These are phyloP conservation scores for Sarocladium strictum DNA, from an alignment of 2,329 filamentous ascomycete genomes.

Conservation along the genomic window DNA sequence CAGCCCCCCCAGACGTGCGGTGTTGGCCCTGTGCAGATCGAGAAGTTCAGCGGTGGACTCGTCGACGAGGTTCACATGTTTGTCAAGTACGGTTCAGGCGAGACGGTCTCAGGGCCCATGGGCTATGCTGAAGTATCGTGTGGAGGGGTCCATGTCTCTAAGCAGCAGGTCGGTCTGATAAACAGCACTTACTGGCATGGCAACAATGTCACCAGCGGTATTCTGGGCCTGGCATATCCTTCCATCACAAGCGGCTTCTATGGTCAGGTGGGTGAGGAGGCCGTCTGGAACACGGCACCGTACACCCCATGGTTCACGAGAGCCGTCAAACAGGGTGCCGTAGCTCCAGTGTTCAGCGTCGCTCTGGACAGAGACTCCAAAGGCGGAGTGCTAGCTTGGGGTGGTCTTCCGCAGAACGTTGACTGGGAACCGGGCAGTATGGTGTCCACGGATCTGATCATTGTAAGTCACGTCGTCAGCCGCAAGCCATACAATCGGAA, in stretches of 20 bases:
- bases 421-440: slow-evolving; percentile 19
- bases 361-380: slow-evolving; percentile 41
- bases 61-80: slow-evolving; percentile 39
- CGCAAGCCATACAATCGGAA: neutral
- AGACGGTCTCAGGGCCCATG: slow-evolving; percentile 40
- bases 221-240: slow-evolving; percentile 46
- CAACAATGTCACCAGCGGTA: slow-evolving; percentile 44
- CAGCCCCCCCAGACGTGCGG: slow-evolving; percentile 28
- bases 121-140: slow-evolving; percentile 39
- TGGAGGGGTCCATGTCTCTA: slow-evolving; percentile 36
- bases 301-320: slow-evolving; percentile 45
- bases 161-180: slow-evolving; percentile 43
- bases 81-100: slow-evolving; percentile 42
- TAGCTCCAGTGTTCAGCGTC: slow-evolving; percentile 41
- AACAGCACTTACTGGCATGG: slow-evolving; percentile 45
- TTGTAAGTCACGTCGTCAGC: slow-evolving; percentile 28
- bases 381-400: slow-evolving; percentile 39
- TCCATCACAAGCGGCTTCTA: slow-evolving; percentile 42
- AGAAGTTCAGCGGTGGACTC: slow-evolving; percentile 32
- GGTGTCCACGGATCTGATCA: slow-evolving; percentile 34
- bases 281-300: slow-evolving; percentile 29
- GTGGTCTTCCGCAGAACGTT: slow-evolving; percentile 33
- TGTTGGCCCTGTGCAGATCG: slow-evolving; percentile 33
- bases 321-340: slow-evolving; percentile 38
- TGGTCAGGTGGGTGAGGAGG: slow-evolving; percentile 32